phyloP scores from a whole-genome alignment of 169 alveolate genomes.

The Plasmodium inui region DNA sequence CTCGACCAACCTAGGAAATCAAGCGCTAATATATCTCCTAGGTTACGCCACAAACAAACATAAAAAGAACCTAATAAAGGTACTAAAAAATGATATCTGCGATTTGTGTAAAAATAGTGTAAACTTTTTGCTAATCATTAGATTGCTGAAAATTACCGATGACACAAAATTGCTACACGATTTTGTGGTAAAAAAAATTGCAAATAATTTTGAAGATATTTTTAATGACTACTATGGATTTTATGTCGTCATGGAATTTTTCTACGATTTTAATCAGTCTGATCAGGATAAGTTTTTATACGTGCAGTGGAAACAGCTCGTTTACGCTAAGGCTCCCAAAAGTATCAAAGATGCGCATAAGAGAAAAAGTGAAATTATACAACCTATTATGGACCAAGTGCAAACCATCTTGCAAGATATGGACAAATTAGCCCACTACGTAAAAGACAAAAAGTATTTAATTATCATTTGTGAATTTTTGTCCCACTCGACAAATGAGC shows the following conservation, averaged over 20 bases:
- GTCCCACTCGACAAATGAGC: conserved; percentile 17
- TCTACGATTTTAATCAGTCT: conserved; percentile 30
- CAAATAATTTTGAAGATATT: conserved; percentile 32
- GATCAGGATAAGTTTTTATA: conserved; percentile 33
- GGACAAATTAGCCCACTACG: conserved; percentile 23
- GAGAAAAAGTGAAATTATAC: conserved; percentile 66
- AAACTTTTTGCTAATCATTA: conserved; percentile 51
- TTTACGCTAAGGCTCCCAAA: conserved; percentile 39
- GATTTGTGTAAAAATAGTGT: conserved; percentile 72
- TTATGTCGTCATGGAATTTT: conserved; percentile 66
- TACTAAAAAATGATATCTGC: conserved; percentile 36
- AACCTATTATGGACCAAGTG: conserved; percentile 25
- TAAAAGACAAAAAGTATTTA: conserved; percentile 48
- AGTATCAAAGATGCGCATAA: conserved; percentile 35
- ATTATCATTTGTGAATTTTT: conserved; percentile 43
- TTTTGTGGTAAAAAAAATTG: conserved; percentile 58
- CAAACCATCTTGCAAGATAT: conserved; percentile 1
- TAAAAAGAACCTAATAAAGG: conserved; percentile 63
- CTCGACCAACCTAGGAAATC: conserved; percentile 53
- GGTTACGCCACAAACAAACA: conserved; percentile 75
- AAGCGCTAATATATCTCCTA: conserved; percentile 59
- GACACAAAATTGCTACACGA: conserved; percentile 63
- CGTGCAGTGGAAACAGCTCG: conserved; percentile 53
- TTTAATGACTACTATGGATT: conserved; percentile 69
- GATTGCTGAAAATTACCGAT: conserved; percentile 69